A percentile compares a stretch with the other conserved stretches of the same genome.
phyloP scores from a whole-genome alignment of 2,329 filamentous ascomycete species.

The Clonostachys solani region DNA sequence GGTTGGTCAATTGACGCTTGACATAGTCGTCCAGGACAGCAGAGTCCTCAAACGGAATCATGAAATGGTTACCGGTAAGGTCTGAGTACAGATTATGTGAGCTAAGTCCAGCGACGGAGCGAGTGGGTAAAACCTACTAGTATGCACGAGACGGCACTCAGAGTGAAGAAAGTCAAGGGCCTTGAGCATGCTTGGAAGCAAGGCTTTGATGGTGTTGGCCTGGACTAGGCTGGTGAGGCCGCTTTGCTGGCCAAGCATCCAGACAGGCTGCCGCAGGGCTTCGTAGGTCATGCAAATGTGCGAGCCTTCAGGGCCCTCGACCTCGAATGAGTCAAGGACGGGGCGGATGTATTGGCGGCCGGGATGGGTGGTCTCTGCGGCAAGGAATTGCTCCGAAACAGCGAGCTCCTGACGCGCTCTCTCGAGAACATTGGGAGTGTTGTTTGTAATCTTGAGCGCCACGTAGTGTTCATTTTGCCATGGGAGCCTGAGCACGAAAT shows the following conservation, averaged over 20 bases:
- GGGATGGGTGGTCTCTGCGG: slow-evolving; percentile 10
- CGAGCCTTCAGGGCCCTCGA: slow-evolving; percentile 9
- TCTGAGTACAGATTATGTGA: slow-evolving; percentile 7
- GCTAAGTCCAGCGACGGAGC: background rate
- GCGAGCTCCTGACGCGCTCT: slow-evolving; percentile 15
- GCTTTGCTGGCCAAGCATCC: slow-evolving; percentile 15
- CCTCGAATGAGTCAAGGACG: slow-evolving; percentile 14
- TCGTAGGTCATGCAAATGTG: slow-evolving; percentile 15
- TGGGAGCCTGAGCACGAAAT: slow-evolving; percentile 7
- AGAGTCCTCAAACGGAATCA: slow-evolving; percentile 15
- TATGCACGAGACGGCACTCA: slow-evolving; percentile 32
- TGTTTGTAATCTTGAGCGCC: slow-evolving; percentile 19
- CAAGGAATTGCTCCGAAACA: slow-evolving; percentile 13
- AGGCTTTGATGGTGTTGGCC: slow-evolving; percentile 12
- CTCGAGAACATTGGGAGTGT: slow-evolving; percentile 10
- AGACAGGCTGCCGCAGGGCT: slow-evolving; percentile 15
- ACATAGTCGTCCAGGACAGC: slow-evolving; percentile 13
- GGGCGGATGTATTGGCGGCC: slow-evolving; percentile 12
- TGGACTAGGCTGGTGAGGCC: slow-evolving; percentile 9
- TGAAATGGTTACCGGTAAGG: slow-evolving; percentile 15
- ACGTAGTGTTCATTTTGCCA: slow-evolving; percentile 15
- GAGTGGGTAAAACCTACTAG: slow-evolving; percentile 17
- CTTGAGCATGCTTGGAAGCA: slow-evolving; percentile 26
- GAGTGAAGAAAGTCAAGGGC: slow-evolving; percentile 33
- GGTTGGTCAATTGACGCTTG: slow-evolving; percentile 12